These are phyloP conservation scores for Fomes fomentarius DNA, from an alignment of 1,284 basidiomycete genomes.

Conservation along the genomic window DNA sequence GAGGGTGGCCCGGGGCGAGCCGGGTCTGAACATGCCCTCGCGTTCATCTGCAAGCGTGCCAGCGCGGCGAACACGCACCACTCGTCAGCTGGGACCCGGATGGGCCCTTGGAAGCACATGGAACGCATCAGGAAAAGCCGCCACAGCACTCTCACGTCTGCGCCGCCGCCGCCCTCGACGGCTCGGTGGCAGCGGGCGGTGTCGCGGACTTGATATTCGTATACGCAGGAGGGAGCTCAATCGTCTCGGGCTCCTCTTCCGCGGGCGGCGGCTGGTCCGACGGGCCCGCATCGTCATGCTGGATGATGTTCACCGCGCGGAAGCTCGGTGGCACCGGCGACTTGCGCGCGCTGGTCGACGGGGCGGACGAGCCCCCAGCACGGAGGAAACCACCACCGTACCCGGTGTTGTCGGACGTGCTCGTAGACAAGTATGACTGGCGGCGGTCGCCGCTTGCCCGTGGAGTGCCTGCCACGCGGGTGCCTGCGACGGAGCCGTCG, in stretches of 20 bases:
- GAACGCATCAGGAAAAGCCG: too few species aligned
- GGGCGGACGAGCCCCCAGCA: constrained; percentile 25
- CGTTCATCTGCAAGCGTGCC: not conserved
- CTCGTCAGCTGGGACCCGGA: too few species aligned
- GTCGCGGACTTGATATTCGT: constrained; percentile 40
- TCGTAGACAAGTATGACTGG: constrained; percentile 28
- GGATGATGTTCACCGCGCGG: constrained; percentile 76
- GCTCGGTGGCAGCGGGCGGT: not conserved
- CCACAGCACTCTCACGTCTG: not conserved
- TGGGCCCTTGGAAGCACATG: too few species aligned
- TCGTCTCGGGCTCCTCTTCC: constrained; percentile 60
- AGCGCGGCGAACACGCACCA: not conserved
- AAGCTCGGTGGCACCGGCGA: constrained; percentile 47
- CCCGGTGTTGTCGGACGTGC: constrained; percentile 16
- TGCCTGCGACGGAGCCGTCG: constrained; percentile 23
- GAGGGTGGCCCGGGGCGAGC: not conserved
- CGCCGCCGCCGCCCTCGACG: not conserved
- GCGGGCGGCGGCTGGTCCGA: constrained; percentile 26
- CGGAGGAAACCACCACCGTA: constrained; percentile 20
- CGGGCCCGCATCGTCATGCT: constrained; percentile 80
- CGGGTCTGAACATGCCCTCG: not conserved
- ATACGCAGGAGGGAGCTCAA: constrained; percentile 82
- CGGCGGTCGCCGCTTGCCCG: constrained; percentile 30
- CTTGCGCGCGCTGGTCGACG: constrained; percentile 47
- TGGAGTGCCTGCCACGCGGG: not conserved